Evolutionary conservation across 306 rosid genomes (phyloP).

Genomic region (Medicago arabica): DNA sequence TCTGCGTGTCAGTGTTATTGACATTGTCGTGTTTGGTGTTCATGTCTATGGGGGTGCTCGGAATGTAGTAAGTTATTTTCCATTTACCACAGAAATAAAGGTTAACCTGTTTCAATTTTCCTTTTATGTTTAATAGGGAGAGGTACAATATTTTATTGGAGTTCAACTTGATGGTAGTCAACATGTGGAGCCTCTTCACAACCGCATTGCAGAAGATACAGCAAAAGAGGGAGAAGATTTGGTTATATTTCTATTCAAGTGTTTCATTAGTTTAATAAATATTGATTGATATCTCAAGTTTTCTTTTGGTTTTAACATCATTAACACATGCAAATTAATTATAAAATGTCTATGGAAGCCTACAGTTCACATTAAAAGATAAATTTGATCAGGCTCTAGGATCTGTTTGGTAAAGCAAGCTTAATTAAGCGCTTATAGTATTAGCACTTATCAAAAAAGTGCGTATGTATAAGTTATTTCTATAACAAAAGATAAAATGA

Average conservation of each 20-base stretch:
- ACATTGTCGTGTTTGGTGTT: neutral
- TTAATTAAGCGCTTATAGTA: no score
- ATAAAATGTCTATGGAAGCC: no score
- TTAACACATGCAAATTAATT: no score
- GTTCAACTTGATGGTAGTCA: constrained; percentile 99
- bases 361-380: no score
- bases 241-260: constrained; percentile 55
- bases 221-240: constrained; percentile 71
- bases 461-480: no score
- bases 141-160: constrained; percentile 95
- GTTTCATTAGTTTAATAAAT: constrained; percentile 13
- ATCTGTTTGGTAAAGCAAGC: no score
- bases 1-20: neutral
- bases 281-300: neutral
- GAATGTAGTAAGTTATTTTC: neutral
- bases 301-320: constrained; percentile 10
- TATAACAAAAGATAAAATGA: no score
- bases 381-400: no score
- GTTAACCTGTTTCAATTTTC: constrained; percentile 16
- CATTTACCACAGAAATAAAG: constrained; percentile 16
- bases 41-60: neutral
- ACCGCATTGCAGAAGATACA: constrained; percentile 69
- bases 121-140: constrained; percentile 69
- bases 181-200: constrained; percentile 86
- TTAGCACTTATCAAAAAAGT: no score